These are phyloP conservation scores for Ramularia collo-cygni DNA, from an alignment of 2,329 filamentous ascomycete genomes.

Conservation along the genomic window DNA sequence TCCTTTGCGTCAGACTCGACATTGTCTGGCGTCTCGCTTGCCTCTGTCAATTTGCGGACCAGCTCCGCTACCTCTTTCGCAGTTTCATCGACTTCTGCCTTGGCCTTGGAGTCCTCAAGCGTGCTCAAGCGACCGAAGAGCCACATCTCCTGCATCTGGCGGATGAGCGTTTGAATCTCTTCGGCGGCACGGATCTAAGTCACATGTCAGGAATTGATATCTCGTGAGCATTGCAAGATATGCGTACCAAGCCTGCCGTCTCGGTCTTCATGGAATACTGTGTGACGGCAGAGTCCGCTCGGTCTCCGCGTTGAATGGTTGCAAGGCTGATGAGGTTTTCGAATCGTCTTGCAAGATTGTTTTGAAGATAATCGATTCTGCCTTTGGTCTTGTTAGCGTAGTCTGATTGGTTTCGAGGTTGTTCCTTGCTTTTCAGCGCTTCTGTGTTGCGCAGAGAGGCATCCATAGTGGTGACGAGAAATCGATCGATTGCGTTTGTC, in stretches of 20 bases:
- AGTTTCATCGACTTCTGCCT: slow-evolving; percentile 40
- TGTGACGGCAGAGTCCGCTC: slow-evolving; percentile 50
- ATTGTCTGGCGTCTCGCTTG: not conserved
- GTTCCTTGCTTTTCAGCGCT: slow-evolving; percentile 20
- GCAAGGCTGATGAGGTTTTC: slow-evolving; percentile 50
- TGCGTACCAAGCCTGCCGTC: slow-evolving; percentile 48
- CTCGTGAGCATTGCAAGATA: not conserved
- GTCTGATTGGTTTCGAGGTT: slow-evolving; percentile 9
- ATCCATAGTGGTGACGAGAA: slow-evolving; percentile 36
- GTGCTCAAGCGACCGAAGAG: slow-evolving; percentile 59
- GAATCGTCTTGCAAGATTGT: slow-evolving; percentile 44
- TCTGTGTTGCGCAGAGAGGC: slow-evolving; percentile 37
- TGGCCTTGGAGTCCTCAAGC: slow-evolving; percentile 38
- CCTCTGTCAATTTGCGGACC: slow-evolving; percentile 29
- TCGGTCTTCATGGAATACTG: slow-evolving; percentile 54
- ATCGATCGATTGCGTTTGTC: too few relatives aligned
- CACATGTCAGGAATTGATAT: slow-evolving; percentile 4
- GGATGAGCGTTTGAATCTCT: slow-evolving; percentile 54
- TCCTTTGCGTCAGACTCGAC: not conserved
- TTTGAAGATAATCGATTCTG: slow-evolving; percentile 35
- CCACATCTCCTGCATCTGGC: slow-evolving; percentile 61
- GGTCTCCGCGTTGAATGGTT: slow-evolving; percentile 42
- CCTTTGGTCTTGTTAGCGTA: slow-evolving; percentile 22
- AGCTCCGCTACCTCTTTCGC: slow-evolving; percentile 41
- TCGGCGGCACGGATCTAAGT: slow-evolving; percentile 53